phyloP scores from a whole-genome alignment of 164 flowering plant species.

The Tetrastigma voinierianum region DNA sequence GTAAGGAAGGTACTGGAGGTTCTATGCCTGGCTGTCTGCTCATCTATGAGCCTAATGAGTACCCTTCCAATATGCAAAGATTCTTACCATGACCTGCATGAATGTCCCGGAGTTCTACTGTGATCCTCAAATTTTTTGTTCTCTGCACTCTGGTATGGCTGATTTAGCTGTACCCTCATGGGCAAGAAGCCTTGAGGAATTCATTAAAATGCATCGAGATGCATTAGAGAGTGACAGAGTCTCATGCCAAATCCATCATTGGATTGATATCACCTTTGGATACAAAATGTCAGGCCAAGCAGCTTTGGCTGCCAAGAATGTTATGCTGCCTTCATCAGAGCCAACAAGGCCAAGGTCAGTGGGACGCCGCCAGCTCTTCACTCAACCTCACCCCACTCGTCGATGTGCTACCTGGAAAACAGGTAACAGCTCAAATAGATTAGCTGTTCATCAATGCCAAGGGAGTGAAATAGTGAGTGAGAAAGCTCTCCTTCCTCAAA shows the following conservation, averaged over 20 bases:
- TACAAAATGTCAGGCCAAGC: conserved; percentile 91
- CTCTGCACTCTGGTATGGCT: conserved; percentile 81
- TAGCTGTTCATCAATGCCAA: conserved; percentile 13
- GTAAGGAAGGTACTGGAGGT: conserved; percentile 92
- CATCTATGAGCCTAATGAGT: conserved; percentile 98
- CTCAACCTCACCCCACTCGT: conserved; percentile 81
- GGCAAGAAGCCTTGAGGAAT: conserved; percentile 79
- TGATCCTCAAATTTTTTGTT: conserved; percentile 74
- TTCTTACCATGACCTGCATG: conserved; percentile 97
- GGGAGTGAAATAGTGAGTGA: conserved; percentile 10
- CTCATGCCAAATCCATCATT: conserved; percentile 73
- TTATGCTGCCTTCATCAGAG: conserved; percentile 76
- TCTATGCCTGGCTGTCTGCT: conserved; percentile 82
- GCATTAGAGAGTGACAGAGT: conserved; percentile 86
- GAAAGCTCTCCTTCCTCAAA: conserved; percentile 31
- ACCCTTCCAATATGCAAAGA: conserved; percentile 94
- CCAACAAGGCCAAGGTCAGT: conserved; percentile 59
- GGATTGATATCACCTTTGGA: conserved; percentile 95
- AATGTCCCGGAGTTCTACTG: conserved; percentile 96
- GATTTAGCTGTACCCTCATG: conserved; percentile 89
- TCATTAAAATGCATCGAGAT: conserved; percentile 82
- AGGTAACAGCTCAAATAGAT: conserved; percentile 1
- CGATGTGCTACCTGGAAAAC: conserved; percentile 16
- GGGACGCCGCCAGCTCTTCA: conserved; percentile 93
- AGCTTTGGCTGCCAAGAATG: conserved; percentile 88